Conservation (phyloP, 495 filamentous ascomycete species). For the Venustampulla echinocandica region DNA sequence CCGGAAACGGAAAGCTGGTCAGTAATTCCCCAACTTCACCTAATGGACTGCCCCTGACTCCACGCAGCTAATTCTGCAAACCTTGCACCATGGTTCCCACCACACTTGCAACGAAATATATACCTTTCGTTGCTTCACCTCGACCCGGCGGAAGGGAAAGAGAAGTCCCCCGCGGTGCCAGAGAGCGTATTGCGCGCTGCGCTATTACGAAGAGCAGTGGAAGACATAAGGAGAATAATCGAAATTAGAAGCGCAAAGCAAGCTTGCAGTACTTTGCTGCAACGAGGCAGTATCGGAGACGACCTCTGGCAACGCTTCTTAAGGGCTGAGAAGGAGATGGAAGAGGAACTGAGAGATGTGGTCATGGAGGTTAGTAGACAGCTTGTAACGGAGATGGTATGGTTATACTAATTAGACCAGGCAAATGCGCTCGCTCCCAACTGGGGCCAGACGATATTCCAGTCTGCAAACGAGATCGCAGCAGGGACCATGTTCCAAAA, state of each 20-base stretch:
- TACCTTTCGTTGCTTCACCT: slow-evolving; percentile 88
- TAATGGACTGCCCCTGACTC: not conserved
- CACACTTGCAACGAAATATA: slow-evolving; percentile 84
- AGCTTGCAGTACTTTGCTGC: slow-evolving; percentile 70
- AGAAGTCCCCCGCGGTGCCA: slow-evolving; percentile 63
- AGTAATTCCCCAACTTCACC: slow-evolving; percentile 25
- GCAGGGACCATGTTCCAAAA: slow-evolving; percentile 56
- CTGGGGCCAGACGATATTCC: slow-evolving; percentile 94
- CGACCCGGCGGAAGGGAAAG: slow-evolving; percentile 58
- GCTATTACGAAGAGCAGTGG: slow-evolving; percentile 78
- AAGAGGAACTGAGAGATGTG: slow-evolving; percentile 89
- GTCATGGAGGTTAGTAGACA: slow-evolving; percentile 66
- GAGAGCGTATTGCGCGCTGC: slow-evolving; percentile 83
- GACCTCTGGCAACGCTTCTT: slow-evolving; percentile 91
- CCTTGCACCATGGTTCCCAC: slow-evolving; percentile 84
- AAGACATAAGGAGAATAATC: slow-evolving; percentile 87
- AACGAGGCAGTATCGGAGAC: slow-evolving; percentile 88
- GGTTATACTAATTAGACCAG: slow-evolving; percentile 29
- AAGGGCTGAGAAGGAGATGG: slow-evolving; percentile 92
- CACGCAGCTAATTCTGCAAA: slow-evolving; percentile 56
- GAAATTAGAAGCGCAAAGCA: slow-evolving; percentile 77
- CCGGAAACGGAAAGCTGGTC: slow-evolving; percentile 84
- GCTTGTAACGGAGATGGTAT: not conserved
- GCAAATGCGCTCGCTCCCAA: slow-evolving; percentile 78
- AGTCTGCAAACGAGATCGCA: slow-evolving; percentile 80